These are phyloP conservation scores for Sarocladiaceae sp. DNA, from an alignment of 2,329 filamentous ascomycete genomes.

Conservation along the genomic window DNA sequence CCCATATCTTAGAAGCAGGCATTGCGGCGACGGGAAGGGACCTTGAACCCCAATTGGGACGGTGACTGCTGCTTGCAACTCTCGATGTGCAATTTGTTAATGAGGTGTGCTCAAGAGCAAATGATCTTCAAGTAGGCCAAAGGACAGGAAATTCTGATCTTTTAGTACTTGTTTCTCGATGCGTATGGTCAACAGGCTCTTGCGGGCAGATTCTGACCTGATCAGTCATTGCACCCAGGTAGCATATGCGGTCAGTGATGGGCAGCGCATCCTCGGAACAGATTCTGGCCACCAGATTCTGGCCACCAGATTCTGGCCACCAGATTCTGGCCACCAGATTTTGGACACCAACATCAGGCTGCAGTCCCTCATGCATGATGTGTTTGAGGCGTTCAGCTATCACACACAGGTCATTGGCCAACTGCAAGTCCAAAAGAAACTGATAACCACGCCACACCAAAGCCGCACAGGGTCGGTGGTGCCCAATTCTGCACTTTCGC, in stretches of 20 bases:
- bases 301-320: too few species aligned
- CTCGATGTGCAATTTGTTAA: neutral
- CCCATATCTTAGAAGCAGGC: neutral
- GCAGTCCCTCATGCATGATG: neutral
- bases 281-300: neutral
- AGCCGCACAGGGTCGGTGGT: neutral
- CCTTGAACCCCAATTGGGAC: neutral
- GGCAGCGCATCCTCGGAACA: neutral
- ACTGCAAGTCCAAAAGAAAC: neutral
- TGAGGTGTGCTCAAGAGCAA: neutral
- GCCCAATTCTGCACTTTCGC: neutral
- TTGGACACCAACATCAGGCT: neutral
- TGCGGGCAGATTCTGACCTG: neutral
- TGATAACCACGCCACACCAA: neutral
- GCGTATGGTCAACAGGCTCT: neutral
- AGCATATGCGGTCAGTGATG: neutral
- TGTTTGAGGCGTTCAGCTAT: neutral
- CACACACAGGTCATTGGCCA: neutral
- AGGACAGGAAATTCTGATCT: neutral
- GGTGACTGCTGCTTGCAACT: neutral
- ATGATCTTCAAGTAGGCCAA: neutral
- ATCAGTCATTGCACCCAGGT: neutral
- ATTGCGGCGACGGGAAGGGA: neutral
- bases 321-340: too few species aligned
- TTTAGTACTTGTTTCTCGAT: neutral